Conservation (phyloP, 192 early-diverging fungal species). For the Coemansia sp. region DNA sequence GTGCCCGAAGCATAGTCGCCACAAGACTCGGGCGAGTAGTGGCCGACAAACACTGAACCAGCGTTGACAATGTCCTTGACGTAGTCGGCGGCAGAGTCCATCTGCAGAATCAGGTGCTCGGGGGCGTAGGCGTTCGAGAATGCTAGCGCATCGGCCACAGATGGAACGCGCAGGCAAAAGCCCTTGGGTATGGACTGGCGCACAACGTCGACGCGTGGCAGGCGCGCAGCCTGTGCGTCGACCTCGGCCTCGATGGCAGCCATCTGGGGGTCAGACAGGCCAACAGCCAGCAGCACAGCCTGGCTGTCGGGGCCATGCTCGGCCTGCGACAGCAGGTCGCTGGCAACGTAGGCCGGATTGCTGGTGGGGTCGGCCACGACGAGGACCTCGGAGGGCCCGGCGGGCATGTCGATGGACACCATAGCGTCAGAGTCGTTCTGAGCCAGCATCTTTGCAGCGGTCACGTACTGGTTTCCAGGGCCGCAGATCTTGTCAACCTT, state of each 20-base stretch:
- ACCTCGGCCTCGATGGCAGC: slow-evolving; percentile 77
- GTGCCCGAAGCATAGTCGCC: slow-evolving; percentile 99
- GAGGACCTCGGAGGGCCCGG: slow-evolving; percentile 97
- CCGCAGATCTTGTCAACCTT: slow-evolving; percentile 99
- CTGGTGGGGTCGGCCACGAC: slow-evolving; percentile 89
- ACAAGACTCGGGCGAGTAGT: slow-evolving; percentile 94
- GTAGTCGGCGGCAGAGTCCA: slow-evolving; percentile 66
- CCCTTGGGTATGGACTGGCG: slow-evolving; percentile 83
- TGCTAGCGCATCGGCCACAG: slow-evolving; percentile 71
- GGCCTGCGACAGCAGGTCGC: slow-evolving; percentile 94
- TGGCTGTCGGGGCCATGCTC: slow-evolving; percentile 97
- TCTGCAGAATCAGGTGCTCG: slow-evolving; percentile 96
- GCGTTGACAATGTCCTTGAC: slow-evolving; percentile 78
- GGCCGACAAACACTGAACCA: slow-evolving; percentile 96
- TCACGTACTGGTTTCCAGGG: slow-evolving; percentile 99
- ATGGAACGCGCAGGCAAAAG: slow-evolving; percentile 69
- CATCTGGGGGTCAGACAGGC: slow-evolving; percentile 62
- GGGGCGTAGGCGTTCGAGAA: slow-evolving; percentile 97
- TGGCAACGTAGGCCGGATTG: slow-evolving; percentile 89
- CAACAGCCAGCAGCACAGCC: slow-evolving; percentile 90
- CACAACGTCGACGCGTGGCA: slow-evolving; percentile 89
- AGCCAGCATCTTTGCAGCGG: slow-evolving; percentile 96
- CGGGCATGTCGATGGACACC: slow-evolving; percentile 98
- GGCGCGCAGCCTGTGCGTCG: slow-evolving; percentile 71
- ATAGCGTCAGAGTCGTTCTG: slow-evolving; percentile 94